These are phyloP conservation scores for Linnemannia elongata DNA, from an alignment of 192 early-diverging fungal genomes.

Conservation along the genomic window DNA sequence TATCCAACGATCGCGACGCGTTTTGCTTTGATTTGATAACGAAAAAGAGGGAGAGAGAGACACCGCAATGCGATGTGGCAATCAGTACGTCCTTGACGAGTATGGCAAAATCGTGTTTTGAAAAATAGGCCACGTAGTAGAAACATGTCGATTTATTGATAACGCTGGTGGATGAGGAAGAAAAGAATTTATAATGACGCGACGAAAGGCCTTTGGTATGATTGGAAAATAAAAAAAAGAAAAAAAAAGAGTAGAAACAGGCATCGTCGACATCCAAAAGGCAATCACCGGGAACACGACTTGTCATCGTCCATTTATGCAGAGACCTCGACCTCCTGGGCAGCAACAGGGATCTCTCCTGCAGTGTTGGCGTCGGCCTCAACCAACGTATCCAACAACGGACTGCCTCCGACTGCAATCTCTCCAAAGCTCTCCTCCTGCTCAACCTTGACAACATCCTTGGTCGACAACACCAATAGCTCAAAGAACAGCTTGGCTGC, in stretches of 20 bases:
- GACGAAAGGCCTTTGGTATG: not conserved
- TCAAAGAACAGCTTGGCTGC: slow-evolving; percentile 94
- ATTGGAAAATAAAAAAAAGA: not conserved
- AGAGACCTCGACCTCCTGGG: not conserved
- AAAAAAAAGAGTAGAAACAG: not conserved
- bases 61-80: no score
- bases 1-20: no score
- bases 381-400: slow-evolving; percentile 49
- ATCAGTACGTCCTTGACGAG: no score
- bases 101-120: no score
- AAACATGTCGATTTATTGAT: no score
- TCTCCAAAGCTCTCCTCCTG: slow-evolving; percentile 88
- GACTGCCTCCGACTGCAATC: slow-evolving; percentile 75
- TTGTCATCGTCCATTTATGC: not conserved
- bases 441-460: slow-evolving; percentile 84
- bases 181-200: not conserved
- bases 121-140: no score
- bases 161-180: no score
- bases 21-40: no score
- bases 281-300: not conserved
- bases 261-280: not conserved
- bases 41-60: no score
- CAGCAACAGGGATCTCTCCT: not conserved
- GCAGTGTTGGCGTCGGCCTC: slow-evolving; percentile 37
- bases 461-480: slow-evolving; percentile 89